Conservation (phyloP, 192 early-diverging fungal species). For the Jimgerdemannia lactiflua region DNA sequence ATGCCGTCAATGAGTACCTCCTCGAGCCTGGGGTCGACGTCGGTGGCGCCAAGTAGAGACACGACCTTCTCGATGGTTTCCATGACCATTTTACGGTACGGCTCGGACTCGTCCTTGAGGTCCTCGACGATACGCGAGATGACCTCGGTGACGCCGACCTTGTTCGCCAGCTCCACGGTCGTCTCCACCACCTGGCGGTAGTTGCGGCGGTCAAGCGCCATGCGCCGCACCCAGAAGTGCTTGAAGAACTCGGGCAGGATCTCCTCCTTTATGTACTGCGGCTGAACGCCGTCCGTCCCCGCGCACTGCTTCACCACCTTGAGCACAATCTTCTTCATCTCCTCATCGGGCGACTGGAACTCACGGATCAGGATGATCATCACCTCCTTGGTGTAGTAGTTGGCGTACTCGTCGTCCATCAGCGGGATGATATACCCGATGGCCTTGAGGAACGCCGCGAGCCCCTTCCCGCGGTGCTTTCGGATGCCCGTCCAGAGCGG, state of each 20-base stretch:
- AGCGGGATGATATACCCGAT: slow-evolving; percentile 98
- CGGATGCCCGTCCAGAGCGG: slow-evolving; percentile 93
- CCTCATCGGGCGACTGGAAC: slow-evolving; percentile 96
- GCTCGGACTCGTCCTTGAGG: slow-evolving; percentile 93
- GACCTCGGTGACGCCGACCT: slow-evolving; percentile 92
- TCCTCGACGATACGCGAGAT: slow-evolving; percentile 84
- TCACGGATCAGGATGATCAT: slow-evolving; percentile 92
- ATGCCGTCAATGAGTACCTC: slow-evolving; percentile 97
- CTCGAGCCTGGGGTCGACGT: slow-evolving; percentile 89
- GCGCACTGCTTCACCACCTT: slow-evolving; percentile 98
- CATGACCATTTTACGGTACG: slow-evolving; percentile 97
- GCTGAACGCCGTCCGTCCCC: slow-evolving; percentile 87
- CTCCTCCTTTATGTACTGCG: slow-evolving; percentile 81
- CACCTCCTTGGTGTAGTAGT: slow-evolving; percentile 91
- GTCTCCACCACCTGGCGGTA: slow-evolving; percentile 93
- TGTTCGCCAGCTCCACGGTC: slow-evolving; percentile 91
- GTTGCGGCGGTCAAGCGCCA: slow-evolving; percentile 94
- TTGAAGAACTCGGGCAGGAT: slow-evolving; percentile 96
- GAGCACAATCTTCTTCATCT: slow-evolving; percentile 99
- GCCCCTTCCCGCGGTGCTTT: slow-evolving; percentile 92
- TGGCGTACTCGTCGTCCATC: slow-evolving; percentile 95
- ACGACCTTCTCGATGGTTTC: slow-evolving; percentile 89
- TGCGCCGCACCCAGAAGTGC: slow-evolving; percentile 96
- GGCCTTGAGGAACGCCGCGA: slow-evolving; percentile 98
- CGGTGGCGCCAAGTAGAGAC: slow-evolving; percentile 75